A percentile compares a stretch with the other conserved stretches of the same genome.
phyloP scores from a whole-genome alignment of 2,329 filamentous ascomycete genomes.

The Decorospora gaudefroyi region DNA sequence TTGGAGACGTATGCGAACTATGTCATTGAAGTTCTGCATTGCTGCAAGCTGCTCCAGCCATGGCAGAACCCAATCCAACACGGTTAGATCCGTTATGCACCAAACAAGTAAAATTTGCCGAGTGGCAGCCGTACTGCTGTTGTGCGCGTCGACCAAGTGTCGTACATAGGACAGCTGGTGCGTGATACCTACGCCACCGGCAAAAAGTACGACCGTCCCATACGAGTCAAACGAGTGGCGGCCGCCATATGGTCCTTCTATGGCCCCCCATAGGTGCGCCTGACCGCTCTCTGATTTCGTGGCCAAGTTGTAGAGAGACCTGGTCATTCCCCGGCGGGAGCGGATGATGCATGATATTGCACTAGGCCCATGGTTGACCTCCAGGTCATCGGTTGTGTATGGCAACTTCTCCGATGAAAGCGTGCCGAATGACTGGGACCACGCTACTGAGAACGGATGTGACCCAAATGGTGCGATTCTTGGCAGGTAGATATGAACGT shows the following conservation, averaged over 20 bases:
- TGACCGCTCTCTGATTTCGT: constrained; percentile 53
- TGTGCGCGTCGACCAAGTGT: constrained; percentile 59
- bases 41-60: constrained; percentile 82
- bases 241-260: constrained; percentile 85
- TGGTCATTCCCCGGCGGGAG: constrained; percentile 82
- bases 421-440: constrained; percentile 63
- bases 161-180: constrained; percentile 86
- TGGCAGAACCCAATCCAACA: constrained; percentile 84
- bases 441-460: constrained; percentile 76
- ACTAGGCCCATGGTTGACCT: constrained; percentile 51
- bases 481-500: constrained; percentile 76
- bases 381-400: constrained; percentile 47
- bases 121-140: constrained; percentile 72
- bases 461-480: constrained; percentile 68
- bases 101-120: constrained; percentile 80
- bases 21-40: constrained; percentile 74
- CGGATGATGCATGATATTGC: constrained; percentile 72
- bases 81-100: constrained; percentile 82
- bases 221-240: constrained; percentile 80
- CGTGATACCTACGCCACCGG: constrained; percentile 88
- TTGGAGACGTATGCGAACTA: constrained; percentile 84
- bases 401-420: constrained; percentile 11
- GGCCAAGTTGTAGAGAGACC: constrained; percentile 72
- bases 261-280: constrained; percentile 67
- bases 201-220: constrained; percentile 83